Evolutionary conservation across 208 protist genomes (phyloP).

Genomic region (Leishmania guyanensis): DNA sequence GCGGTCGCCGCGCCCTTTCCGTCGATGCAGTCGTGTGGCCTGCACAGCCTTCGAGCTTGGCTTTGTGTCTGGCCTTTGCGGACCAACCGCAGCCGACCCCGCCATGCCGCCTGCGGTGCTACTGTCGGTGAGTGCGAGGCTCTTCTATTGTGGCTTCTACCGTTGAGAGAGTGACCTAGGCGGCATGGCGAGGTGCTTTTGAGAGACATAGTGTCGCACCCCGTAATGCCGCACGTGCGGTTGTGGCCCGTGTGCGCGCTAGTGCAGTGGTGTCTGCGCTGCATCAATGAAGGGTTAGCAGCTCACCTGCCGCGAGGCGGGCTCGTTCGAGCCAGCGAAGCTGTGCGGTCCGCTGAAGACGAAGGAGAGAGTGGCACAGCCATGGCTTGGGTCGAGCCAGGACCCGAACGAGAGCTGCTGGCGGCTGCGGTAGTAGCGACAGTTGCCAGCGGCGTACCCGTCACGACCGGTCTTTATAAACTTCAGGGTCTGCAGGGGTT

Average conservation of each 20-base stretch:
- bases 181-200: not conserved
- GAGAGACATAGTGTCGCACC: not conserved
- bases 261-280: not conserved
- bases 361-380: not conserved
- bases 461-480: slow-evolving; percentile 12
- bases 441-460: not conserved
- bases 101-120: not conserved
- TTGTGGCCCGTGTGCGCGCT: not conserved
- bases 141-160: slow-evolving; percentile 13
- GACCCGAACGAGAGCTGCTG: not conserved
- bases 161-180: not conserved
- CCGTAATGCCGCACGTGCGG: not conserved
- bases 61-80: not conserved
- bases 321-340: not conserved
- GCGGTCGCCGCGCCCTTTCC: slow-evolving; percentile 4
- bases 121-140: slow-evolving; percentile 5
- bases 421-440: not conserved
- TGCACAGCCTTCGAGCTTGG: not conserved
- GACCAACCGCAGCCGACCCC: not conserved
- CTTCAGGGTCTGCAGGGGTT: slow-evolving; percentile 37
- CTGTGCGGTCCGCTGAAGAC: not conserved
- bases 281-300: slow-evolving; percentile 1
- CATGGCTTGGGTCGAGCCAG: not conserved
- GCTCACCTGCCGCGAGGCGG: slow-evolving; percentile 2
- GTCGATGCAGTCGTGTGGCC: slow-evolving; percentile 5